Base-by-base conservation (phyloP, 2,329 filamentous ascomycete genomes). In the Akanthomyces uredinophilus region DNA sequence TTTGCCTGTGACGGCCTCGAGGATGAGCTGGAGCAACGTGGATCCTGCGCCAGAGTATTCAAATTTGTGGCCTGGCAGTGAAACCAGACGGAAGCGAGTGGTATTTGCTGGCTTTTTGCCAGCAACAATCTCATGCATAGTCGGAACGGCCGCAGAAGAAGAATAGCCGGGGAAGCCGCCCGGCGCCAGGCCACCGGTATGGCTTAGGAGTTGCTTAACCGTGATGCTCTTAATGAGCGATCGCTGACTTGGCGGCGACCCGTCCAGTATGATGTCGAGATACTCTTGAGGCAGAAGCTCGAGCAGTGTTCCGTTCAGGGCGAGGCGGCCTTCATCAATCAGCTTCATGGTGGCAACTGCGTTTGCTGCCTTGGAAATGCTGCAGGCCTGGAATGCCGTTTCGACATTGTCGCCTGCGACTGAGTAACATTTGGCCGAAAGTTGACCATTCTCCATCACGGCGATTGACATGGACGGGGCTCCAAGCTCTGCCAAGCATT, bases 351-450 rank as follows among this genome's bases (percentile, higher is more conserved):
- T 55, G 0, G 63, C 64, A n/a, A 66, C 37, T 4, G 60, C 46
- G 39, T 62, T 60, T 35, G 64, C 50, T 13, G 65, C 60, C 16
- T 67, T 66, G n/a, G 66, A 67, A 41, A 66, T 67, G 56, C 66
- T 67, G 51, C 64, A 65, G 32, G 65, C 66, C 32, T 66, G 66
- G n/a, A 66, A 66, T 4, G 66, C 8, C 0, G 66, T 67, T 29
- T 66, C 60, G 29, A 50, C 44, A 10, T 65, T 29, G 22, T 65
- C 58, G 11, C 44, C 56, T 11, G 60, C 49, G 2, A 51, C 62
- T 5, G 65, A 63, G 20, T 63, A 66, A 62, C 66, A 67, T 5
- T 43, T 61, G 11, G 66, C 63, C 24, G 65, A 63, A n/a, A 67
- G 22, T 3, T 57, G 32, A 14, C 62, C 66, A 46, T 66, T 56